Evolutionary conservation across 352 stramenopile species (phyloP).

Genomic region (Phytophthora rubi): DNA sequence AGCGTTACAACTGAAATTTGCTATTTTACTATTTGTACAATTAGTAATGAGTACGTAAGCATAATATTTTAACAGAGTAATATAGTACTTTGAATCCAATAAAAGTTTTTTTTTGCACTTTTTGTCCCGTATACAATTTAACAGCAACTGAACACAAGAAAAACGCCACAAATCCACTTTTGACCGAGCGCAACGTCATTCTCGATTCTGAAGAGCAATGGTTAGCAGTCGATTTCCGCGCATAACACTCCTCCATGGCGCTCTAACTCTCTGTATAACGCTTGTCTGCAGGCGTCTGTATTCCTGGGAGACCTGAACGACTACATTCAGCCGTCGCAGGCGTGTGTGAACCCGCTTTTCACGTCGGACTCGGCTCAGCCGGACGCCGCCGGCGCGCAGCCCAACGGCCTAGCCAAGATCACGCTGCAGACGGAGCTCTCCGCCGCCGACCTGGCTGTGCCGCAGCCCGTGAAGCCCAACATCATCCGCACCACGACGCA

Average conservation of each 20-base stretch:
- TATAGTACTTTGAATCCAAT: too few relatives aligned
- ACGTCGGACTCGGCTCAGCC: conserved; percentile 44
- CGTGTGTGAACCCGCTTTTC: conserved; percentile 95
- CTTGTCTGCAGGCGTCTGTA: conserved; percentile 75
- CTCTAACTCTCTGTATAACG: conserved; percentile 1
- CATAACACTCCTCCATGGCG: neutral
- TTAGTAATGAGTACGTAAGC: too few relatives aligned
- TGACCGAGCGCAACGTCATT: conserved; percentile 11
- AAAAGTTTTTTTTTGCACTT: too few relatives aligned
- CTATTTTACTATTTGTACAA: too few relatives aligned
- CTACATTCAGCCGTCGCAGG: conserved; percentile 94
- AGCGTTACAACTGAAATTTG: too few relatives aligned
- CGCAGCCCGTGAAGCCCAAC: conserved; percentile 57
- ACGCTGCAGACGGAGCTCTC: conserved; percentile 80
- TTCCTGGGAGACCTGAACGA: conserved; percentile 94
- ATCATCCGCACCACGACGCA: conserved; percentile 80
- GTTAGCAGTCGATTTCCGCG: conserved; percentile 5
- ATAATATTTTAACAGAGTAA: too few relatives aligned
- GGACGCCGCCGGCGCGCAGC: conserved; percentile 3
- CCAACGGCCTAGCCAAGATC: conserved; percentile 69
- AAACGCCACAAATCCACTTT: too few relatives aligned
- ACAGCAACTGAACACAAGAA: too few relatives aligned
- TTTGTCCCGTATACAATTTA: too few relatives aligned
- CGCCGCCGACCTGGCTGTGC: conserved; percentile 56
- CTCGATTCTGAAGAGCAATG: conserved; percentile 27